Percentiles rank a stretch among this genome's conserved stretches.
phyloP scores from a whole-genome alignment of 306 rosid species.

The Carpinus viminea region DNA sequence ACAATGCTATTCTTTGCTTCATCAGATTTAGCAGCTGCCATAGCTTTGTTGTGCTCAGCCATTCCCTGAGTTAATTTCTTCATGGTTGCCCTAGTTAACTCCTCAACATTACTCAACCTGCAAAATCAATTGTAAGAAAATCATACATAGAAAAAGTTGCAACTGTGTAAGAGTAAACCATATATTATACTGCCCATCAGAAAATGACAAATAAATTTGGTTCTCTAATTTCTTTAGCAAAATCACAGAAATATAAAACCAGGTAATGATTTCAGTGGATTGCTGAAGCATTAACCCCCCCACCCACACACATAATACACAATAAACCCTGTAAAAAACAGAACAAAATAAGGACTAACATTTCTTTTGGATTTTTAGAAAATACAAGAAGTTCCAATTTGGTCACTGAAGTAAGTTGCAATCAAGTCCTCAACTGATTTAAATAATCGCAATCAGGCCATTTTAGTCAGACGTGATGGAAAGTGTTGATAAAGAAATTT shows the following conservation, averaged over 20 bases:
- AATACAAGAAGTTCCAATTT: neutral
- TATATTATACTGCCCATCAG: neutral
- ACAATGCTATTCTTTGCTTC: conserved; percentile 86
- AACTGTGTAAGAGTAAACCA: too few species aligned
- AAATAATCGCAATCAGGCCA: neutral
- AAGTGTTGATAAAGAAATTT: too few species aligned
- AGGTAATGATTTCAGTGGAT: neutral
- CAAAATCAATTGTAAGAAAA: conserved; percentile 2
- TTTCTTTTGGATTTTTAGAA: neutral
- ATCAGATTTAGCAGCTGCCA: conserved; percentile 92
- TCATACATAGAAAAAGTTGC: neutral
- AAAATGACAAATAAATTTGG: neutral
- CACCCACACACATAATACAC: too few species aligned
- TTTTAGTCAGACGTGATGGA: neutral
- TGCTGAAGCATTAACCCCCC: neutral
- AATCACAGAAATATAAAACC: neutral
- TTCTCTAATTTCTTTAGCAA: neutral
- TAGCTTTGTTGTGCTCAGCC: conserved; percentile 88
- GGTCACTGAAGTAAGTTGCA: neutral
- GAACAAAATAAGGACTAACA: neutral
- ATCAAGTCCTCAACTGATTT: neutral
- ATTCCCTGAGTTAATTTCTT: conserved; percentile 97
- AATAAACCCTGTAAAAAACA: neutral
- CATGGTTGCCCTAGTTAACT: conserved; percentile 85
- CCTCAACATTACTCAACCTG: conserved; percentile 87